phyloP scores from a whole-genome alignment of 2,329 filamentous ascomycete species.

The Penicillium carneum region DNA sequence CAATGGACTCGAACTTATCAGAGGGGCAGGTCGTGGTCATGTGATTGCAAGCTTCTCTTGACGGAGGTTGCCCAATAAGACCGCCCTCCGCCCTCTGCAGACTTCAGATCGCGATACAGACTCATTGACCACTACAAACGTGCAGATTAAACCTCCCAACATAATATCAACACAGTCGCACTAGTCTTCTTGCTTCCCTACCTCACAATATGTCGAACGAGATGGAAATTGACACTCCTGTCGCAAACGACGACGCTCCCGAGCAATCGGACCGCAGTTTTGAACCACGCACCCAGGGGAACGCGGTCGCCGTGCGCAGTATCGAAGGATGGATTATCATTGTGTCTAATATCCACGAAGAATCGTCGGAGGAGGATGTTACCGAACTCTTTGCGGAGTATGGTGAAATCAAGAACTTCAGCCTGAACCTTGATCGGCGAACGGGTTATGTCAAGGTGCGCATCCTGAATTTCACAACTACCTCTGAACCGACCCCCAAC shows the following conservation, averaged over 20 bases:
- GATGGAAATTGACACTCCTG: conserved; percentile 56
- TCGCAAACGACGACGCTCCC: conserved; percentile 44
- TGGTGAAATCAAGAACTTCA: conserved; percentile 72
- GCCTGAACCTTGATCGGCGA: conserved; percentile 69
- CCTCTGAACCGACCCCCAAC: not conserved
- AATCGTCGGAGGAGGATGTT: conserved; percentile 71
- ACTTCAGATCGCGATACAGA: conserved; percentile 12
- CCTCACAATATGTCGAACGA: conserved; percentile 50
- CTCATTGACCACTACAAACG: conserved; percentile 10
- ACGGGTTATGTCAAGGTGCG: conserved; percentile 73
- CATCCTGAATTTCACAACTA: conserved; percentile 13
- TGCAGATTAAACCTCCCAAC: conserved; percentile 39
- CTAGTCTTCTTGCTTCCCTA: conserved; percentile 57
- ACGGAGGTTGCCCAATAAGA: not conserved
- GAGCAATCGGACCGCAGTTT: conserved; percentile 43
- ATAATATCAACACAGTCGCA: conserved; percentile 61
- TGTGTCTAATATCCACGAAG: conserved; percentile 73
- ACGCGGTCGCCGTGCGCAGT: conserved; percentile 66
- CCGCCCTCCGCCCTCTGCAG: conserved; percentile 11
- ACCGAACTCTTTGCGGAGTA: conserved; percentile 71
- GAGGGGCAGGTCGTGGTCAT: conserved; percentile 2
- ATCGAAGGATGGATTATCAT: conserved; percentile 75
- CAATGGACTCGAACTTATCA: not conserved
- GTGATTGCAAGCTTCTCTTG: conserved; percentile 10
- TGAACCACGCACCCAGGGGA: conserved; percentile 55